Evolutionary conservation across 1,284 basidiomycete genomes (phyloP).

Genomic region (Tilletiaria anomala): DNA sequence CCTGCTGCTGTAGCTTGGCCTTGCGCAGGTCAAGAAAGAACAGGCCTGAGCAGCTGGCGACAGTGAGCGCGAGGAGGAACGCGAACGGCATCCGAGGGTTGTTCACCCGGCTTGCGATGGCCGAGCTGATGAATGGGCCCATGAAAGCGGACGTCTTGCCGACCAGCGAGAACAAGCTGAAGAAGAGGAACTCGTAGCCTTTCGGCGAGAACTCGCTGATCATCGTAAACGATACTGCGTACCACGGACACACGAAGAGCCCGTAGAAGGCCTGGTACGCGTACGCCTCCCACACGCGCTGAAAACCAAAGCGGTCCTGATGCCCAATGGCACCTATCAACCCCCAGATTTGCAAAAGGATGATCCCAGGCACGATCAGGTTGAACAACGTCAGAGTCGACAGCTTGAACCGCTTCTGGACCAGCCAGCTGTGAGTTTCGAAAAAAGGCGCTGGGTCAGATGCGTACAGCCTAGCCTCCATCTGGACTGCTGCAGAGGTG

Average conservation of each 20-base stretch:
- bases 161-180: conserved; percentile 57
- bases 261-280: conserved; percentile 8
- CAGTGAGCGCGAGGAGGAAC: conserved; percentile 61
- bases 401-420: conserved; percentile 62
- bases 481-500: background rate
- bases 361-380: conserved; percentile 59
- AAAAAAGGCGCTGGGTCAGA: background rate
- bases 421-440: conserved; percentile 52
- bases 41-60: conserved; percentile 55
- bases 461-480: background rate
- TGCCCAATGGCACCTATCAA: conserved; percentile 70
- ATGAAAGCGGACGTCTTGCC: conserved; percentile 48
- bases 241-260: conserved; percentile 69
- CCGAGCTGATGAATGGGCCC: conserved; percentile 56
- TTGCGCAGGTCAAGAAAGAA: conserved; percentile 57
- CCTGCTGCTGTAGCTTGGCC: conserved; percentile 49
- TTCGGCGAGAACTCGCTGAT: conserved; percentile 66
- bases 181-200: conserved; percentile 51
- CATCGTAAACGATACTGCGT: conserved; percentile 69
- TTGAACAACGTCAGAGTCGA: conserved; percentile 51
- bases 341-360: conserved; percentile 60
- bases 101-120: conserved; percentile 44
- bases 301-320: conserved; percentile 61
- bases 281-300: conserved; percentile 9
- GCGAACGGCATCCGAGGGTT: conserved; percentile 69